phyloP scores from a whole-genome alignment of 2,329 filamentous ascomycete species.

The Alternaria atra region DNA sequence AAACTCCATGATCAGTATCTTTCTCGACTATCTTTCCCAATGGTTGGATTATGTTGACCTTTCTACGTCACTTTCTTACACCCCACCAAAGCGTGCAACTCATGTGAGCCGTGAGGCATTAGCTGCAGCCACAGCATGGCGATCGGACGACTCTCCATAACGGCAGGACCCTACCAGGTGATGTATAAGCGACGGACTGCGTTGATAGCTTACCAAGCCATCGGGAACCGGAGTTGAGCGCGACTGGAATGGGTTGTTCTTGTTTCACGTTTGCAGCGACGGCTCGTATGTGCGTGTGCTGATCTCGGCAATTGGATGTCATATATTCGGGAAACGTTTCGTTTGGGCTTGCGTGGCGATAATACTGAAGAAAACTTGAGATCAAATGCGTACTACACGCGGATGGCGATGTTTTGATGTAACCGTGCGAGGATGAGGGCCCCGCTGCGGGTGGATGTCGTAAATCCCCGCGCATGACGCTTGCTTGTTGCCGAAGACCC shows the following conservation, averaged over 20 bases:
- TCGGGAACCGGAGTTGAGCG: slow-evolving; percentile 24
- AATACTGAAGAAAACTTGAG: not conserved
- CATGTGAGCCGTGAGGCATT: not conserved
- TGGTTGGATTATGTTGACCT: not conserved
- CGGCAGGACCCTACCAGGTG: not conserved
- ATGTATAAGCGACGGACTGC: slow-evolving; percentile 6
- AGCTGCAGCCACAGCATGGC: slow-evolving; percentile 12
- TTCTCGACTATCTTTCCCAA: not conserved
- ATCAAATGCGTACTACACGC: not conserved
- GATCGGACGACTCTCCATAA: slow-evolving; percentile 4
- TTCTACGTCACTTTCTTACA: not conserved
- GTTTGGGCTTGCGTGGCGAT: not conserved
- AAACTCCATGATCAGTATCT: not conserved
- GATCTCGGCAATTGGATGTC: slow-evolving; percentile 9
- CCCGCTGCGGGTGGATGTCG: slow-evolving; percentile 7
- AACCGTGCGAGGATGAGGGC: slow-evolving; percentile 4
- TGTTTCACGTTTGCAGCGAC: not conserved
- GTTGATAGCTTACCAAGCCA: slow-evolving; percentile 14
- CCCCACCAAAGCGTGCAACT: not conserved
- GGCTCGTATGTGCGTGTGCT: not conserved
- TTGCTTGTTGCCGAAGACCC: slow-evolving; percentile 13
- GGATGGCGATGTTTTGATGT: not conserved
- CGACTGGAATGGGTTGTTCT: slow-evolving; percentile 8
- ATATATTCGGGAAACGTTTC: not conserved
- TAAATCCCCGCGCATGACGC: slow-evolving; percentile 14